These are phyloP conservation scores for Coemansia sp. DNA, from an alignment of 192 early-diverging fungal species.

Conservation along the genomic window DNA sequence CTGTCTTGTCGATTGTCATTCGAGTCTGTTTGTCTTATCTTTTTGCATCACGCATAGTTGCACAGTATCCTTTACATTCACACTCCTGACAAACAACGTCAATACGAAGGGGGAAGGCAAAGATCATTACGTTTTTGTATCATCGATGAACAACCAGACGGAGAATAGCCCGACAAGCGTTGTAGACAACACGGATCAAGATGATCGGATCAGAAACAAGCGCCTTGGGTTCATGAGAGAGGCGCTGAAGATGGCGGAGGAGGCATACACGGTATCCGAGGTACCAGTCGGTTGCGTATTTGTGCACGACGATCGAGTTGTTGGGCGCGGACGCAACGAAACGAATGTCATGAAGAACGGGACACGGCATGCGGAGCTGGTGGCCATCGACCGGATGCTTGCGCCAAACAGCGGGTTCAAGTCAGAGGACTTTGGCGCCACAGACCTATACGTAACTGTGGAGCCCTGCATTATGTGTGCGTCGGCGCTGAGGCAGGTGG, in stretches of 20 bases:
- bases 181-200: not conserved
- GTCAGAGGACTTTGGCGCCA: constrained; percentile 51
- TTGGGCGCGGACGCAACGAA: constrained; percentile 82
- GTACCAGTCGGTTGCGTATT: constrained; percentile 98
- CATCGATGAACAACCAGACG: not conserved
- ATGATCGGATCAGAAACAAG: not conserved
- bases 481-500: constrained; percentile 78
- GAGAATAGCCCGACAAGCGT: not conserved
- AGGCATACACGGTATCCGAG: constrained; percentile 79
- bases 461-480: constrained; percentile 99
- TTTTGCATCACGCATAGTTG: too few species aligned
- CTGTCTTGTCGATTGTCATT: too few species aligned
- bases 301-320: constrained; percentile 66
- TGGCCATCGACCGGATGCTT: constrained; percentile 83
- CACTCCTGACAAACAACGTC: too few species aligned
- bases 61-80: too few species aligned
- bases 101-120: too few species aligned
- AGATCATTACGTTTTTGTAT: too few species aligned
- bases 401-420: constrained; percentile 22
- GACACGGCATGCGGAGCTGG: constrained; percentile 93
- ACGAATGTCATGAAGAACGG: constrained; percentile 88
- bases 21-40: too few species aligned
- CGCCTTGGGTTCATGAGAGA: constrained; percentile 25
- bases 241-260: constrained; percentile 65
- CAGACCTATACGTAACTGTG: constrained; percentile 91